Evolutionary conservation across 2,329 filamentous ascomycete species (phyloP).

Genomic region (Penicillium sclerotigenum): DNA sequence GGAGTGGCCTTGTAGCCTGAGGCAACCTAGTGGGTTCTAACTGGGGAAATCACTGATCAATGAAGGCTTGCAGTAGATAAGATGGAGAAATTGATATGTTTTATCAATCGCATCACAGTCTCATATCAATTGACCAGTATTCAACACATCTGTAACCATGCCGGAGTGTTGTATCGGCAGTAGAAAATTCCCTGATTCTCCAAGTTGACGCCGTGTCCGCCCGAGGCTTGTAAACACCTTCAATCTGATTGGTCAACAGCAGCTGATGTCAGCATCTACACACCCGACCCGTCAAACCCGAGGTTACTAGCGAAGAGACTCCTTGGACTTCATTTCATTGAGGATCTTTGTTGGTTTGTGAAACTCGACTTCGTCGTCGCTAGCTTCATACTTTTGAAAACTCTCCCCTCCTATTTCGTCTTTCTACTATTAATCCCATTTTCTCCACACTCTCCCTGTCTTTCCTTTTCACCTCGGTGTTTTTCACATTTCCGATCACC

Average conservation of each 20-base stretch:
- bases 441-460: background rate
- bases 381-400: background rate
- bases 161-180: constrained; percentile 2
- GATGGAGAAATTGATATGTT: background rate
- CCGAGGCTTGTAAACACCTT: constrained; percentile 40
- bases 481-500: constrained; percentile 11
- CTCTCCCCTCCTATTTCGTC: constrained; percentile 1
- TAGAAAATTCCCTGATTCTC: constrained; percentile 2
- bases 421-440: constrained; percentile 1
- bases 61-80: background rate
- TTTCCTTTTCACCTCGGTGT: constrained; percentile 10
- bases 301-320: constrained; percentile 34
- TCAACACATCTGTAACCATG: background rate
- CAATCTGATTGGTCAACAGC: constrained; percentile 26
- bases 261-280: constrained; percentile 31
- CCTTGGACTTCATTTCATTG: constrained; percentile 29
- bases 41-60: background rate
- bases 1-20: constrained; percentile 17
- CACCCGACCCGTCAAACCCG: constrained; percentile 35
- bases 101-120: background rate
- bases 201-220: constrained; percentile 32
- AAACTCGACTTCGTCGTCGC: constrained; percentile 5
- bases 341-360: constrained; percentile 13
- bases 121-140: background rate
- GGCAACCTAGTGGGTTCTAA: background rate